phyloP scores from a whole-genome alignment of 2,329 filamentous ascomycete species.

The Cryphonectria naterciae region DNA sequence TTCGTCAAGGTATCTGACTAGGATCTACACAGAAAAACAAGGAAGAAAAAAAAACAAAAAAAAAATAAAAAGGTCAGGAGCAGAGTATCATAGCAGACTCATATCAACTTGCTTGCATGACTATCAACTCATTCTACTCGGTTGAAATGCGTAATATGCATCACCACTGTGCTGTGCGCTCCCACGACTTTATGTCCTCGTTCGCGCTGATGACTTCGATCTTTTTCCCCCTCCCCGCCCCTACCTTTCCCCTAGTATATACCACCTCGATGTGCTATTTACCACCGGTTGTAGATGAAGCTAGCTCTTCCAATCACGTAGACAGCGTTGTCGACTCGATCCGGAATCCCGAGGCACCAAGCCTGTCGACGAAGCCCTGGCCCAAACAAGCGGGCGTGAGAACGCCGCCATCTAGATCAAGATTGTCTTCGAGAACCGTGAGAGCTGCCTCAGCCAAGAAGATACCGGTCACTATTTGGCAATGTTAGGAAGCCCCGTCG shows the following conservation, averaged over 20 bases:
- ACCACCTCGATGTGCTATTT: neutral
- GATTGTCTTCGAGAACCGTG: conserved; percentile 66
- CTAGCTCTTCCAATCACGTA: neutral
- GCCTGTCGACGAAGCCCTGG: conserved; percentile 65
- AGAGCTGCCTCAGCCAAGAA: conserved; percentile 67
- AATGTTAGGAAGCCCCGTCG: conserved; percentile 23
- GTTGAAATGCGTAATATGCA: neutral
- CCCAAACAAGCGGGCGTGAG: conserved; percentile 75
- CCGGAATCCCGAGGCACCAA: conserved; percentile 65
- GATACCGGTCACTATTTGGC: conserved; percentile 62
- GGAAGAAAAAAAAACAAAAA: neutral
- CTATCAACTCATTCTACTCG: neutral
- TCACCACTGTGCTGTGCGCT: neutral
- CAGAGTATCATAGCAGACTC: neutral
- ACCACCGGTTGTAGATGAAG: neutral
- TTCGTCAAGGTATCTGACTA: neutral
- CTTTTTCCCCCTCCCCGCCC: neutral
- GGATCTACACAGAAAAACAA: neutral
- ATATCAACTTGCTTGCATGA: neutral
- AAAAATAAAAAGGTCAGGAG: too few species aligned
- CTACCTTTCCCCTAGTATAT: neutral
- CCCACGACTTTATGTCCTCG: neutral
- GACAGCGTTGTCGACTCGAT: conserved; percentile 56
- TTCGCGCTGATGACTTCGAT: neutral
- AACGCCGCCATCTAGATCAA: conserved; percentile 63